These are phyloP conservation scores for Suaeda aralocaspica DNA, from an alignment of 148 eudicot genomes.

Conservation along the genomic window DNA sequence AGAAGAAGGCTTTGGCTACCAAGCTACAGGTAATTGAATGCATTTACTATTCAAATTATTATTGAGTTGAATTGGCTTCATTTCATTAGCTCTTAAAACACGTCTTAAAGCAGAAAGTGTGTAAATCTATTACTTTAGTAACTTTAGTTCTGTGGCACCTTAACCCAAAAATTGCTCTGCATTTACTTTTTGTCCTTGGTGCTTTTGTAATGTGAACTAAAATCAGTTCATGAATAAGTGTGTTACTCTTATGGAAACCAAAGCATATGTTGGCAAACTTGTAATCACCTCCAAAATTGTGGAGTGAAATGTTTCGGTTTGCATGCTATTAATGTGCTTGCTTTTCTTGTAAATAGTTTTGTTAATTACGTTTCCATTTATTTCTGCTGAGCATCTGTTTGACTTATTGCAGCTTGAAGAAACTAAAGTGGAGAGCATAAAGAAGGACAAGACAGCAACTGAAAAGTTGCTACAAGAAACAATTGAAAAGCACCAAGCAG, in stretches of 20 bases:
- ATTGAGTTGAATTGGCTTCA: conserved; percentile 1
- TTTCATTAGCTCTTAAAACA: not conserved
- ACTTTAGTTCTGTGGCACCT: not conserved
- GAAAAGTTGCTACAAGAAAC: conserved; percentile 95
- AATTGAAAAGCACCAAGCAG: conserved; percentile 85
- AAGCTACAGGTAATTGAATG: conserved; percentile 71
- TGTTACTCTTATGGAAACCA: not conserved
- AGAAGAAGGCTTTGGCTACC: conserved; percentile 81
- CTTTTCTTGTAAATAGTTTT: not conserved
- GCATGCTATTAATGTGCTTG: not conserved
- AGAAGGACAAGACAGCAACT: conserved; percentile 84
- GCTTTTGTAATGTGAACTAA: too few relatives aligned
- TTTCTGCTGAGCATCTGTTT: conserved; percentile 3
- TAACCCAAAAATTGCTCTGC: not conserved
- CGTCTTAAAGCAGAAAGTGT: not conserved
- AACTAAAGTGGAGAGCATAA: conserved; percentile 87
- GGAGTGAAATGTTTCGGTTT: not conserved
- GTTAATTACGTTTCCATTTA: conserved; percentile 7
- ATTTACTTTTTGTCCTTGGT: not conserved
- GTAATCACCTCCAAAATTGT: not conserved
- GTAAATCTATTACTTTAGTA: not conserved
- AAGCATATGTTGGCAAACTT: not conserved
- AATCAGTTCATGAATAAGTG: too few relatives aligned
- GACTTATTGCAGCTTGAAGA: conserved; percentile 69
- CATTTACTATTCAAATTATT: not conserved